A percentile compares a stretch with the other conserved stretches of the same genome.
Evolutionary conservation across 352 stramenopile genomes (phyloP).

Genomic region (Globisporangium nodosum): DNA sequence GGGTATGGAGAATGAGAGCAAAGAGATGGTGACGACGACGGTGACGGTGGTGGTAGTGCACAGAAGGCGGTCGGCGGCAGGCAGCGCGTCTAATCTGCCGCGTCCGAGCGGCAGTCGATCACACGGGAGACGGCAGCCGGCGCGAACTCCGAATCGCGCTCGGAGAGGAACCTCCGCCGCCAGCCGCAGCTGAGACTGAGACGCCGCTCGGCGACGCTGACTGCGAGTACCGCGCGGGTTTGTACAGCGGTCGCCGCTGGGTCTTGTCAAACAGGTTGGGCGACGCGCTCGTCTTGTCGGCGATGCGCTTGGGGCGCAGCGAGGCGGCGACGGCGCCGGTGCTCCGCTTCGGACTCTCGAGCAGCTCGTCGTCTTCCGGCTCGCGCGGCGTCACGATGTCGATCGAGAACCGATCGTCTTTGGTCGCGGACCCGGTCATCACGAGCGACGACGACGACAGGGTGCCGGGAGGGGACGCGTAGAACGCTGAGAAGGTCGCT

Average conservation of each 20-base stretch:
- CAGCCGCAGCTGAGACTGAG: not conserved
- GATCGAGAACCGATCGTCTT: constrained; percentile 6
- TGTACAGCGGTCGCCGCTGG: not conserved
- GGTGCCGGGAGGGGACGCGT: constrained; percentile 1
- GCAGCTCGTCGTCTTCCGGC: constrained; percentile 15
- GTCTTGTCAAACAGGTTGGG: constrained; percentile 10
- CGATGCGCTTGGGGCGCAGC: not conserved
- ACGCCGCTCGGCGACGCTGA: not conserved
- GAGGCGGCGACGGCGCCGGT: not conserved
- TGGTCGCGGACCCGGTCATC: not conserved
- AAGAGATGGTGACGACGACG: not conserved
- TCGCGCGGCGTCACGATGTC: constrained; percentile 7
- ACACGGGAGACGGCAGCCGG: constrained; percentile 8
- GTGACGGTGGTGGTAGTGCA: not conserved
- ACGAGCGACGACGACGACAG: not conserved
- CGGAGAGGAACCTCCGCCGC: not conserved
- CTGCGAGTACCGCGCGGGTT: not conserved
- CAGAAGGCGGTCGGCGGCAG: not conserved
- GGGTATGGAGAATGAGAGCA: too few relatives aligned
- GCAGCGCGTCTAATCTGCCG: not conserved
- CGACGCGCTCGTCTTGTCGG: not conserved
- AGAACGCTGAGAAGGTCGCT: constrained; percentile 8
- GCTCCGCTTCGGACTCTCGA: not conserved
- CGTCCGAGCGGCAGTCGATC: not conserved
- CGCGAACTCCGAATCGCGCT: constrained; percentile 1